These are phyloP conservation scores for Haplosporangium sp. DNA, from an alignment of 371 early-diverging fungal genomes.

Conservation along the genomic window DNA sequence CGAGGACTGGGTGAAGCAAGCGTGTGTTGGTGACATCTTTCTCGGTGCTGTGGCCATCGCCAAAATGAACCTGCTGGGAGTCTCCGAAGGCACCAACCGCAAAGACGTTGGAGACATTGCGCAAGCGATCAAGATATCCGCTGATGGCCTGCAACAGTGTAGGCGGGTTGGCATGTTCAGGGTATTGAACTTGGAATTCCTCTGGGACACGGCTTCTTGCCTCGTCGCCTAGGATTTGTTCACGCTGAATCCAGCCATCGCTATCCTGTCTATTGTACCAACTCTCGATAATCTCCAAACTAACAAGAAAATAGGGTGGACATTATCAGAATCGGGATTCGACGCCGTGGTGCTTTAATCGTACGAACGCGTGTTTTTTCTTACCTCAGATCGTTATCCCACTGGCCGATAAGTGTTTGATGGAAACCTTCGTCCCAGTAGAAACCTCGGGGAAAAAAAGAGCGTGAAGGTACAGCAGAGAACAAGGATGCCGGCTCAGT, in stretches of 20 bases:
- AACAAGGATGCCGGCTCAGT: conserved; percentile 80
- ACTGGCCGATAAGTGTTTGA: conserved; percentile 84
- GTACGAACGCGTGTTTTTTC: too few relatives aligned
- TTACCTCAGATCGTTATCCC: conserved; percentile 87
- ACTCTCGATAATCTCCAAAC: conserved; percentile 80
- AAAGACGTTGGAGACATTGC: conserved; percentile 13
- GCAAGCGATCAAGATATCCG: conserved; percentile 65
- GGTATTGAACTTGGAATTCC: conserved; percentile 94
- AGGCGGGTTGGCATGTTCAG: conserved; percentile 95
- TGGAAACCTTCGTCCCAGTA: conserved; percentile 98
- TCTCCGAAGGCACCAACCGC: conserved; percentile 14
- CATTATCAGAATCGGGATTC: too few relatives aligned
- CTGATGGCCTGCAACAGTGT: conserved; percentile 82
- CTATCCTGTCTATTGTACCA: conserved; percentile 88
- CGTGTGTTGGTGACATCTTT: conserved; percentile 60
- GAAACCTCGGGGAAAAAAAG: conserved; percentile 97
- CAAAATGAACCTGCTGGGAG: conserved; percentile 12
- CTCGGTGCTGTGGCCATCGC: conserved; percentile 34
- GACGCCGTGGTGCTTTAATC: too few relatives aligned
- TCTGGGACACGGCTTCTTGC: conserved; percentile 88
- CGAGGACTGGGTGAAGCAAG: conserved; percentile 61
- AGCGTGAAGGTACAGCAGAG: conserved; percentile 89
- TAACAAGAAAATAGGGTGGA: conserved; percentile 18
- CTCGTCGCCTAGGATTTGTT: conserved; percentile 95
- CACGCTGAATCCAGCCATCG: conserved; percentile 94